Percentiles rank a stretch among this genome's conserved stretches.
Conservation (phyloP, 129 eudicot species). For the Saposhnikovia divaricata region DNA sequence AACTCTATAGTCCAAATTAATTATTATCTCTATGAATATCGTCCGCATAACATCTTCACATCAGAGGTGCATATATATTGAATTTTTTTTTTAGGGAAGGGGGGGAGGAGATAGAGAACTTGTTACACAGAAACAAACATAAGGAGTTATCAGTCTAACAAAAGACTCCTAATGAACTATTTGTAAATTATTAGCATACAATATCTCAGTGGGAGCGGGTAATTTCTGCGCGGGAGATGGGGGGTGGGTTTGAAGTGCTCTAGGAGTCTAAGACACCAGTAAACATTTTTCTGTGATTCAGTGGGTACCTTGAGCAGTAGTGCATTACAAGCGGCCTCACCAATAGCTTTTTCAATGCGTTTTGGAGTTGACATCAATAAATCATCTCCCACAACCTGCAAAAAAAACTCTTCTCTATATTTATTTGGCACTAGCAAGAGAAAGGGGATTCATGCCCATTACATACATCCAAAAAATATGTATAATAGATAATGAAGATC, state of each 20-base stretch:
- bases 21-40: background rate
- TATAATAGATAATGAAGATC: background rate
- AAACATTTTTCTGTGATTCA: background rate
- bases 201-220: too few relatives aligned
- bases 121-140: background rate
- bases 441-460: background rate
- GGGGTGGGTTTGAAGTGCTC: too few relatives aligned
- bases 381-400: constrained; percentile 92
- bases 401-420: constrained; percentile 7
- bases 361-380: constrained; percentile 86
- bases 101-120: background rate
- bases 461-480: background rate
- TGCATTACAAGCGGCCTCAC: constrained; percentile 79
- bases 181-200: too few relatives aligned
- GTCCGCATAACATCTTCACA: background rate
- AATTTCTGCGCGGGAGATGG: too few relatives aligned
- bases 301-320: constrained; percentile 78
- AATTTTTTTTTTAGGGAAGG: background rate
- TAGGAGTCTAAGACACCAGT: background rate
- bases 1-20: background rate
- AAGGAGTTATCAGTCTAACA: background rate
- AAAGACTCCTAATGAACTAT: background rate
- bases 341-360: constrained; percentile 78
- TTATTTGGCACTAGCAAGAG: constrained; percentile 9
- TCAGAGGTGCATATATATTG: background rate